These are phyloP conservation scores for Phytopythium sindhum DNA, from an alignment of 352 stramenopile genomes.

Conservation along the genomic window DNA sequence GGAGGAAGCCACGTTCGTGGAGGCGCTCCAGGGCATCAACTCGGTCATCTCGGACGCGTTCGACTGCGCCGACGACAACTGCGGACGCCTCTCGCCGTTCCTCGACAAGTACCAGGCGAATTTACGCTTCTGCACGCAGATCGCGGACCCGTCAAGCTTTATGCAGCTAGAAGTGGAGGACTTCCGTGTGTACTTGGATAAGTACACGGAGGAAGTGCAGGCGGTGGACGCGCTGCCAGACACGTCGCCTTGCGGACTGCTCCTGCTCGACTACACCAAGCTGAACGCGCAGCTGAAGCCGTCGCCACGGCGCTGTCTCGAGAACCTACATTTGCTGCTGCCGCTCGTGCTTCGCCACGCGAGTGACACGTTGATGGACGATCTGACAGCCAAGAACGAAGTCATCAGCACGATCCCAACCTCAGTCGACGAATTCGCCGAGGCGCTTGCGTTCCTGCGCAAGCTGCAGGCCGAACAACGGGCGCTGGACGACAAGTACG, in stretches of 20 bases:
- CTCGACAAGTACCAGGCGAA: slow-evolving; percentile 78
- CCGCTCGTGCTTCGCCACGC: slow-evolving; percentile 56
- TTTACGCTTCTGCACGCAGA: slow-evolving; percentile 38
- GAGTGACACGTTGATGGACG: slow-evolving; percentile 51
- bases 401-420: slow-evolving; percentile 67
- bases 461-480: slow-evolving; percentile 49
- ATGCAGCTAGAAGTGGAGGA: slow-evolving; percentile 45
- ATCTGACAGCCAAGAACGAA: slow-evolving; percentile 57
- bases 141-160: slow-evolving; percentile 26
- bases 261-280: slow-evolving; percentile 55
- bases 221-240: slow-evolving; percentile 55
- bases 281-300: slow-evolving; percentile 64
- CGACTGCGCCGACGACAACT: slow-evolving; percentile 46
- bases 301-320: slow-evolving; percentile 58
- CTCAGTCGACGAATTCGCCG: slow-evolving; percentile 69
- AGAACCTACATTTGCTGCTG: slow-evolving; percentile 51
- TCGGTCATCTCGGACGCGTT: slow-evolving; percentile 54
- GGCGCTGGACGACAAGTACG: slow-evolving; percentile 51
- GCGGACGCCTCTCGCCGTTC: slow-evolving; percentile 61
- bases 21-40: slow-evolving; percentile 53
- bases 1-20: slow-evolving; percentile 58
- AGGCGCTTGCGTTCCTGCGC: slow-evolving; percentile 49
- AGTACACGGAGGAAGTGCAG: slow-evolving; percentile 56
- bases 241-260: slow-evolving; percentile 34
- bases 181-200: slow-evolving; percentile 54